Percentiles rank a stretch among this genome's conserved stretches.
Conservation (phyloP, 805 yeast genomes). For the Cyberlindnera americana region DNA sequence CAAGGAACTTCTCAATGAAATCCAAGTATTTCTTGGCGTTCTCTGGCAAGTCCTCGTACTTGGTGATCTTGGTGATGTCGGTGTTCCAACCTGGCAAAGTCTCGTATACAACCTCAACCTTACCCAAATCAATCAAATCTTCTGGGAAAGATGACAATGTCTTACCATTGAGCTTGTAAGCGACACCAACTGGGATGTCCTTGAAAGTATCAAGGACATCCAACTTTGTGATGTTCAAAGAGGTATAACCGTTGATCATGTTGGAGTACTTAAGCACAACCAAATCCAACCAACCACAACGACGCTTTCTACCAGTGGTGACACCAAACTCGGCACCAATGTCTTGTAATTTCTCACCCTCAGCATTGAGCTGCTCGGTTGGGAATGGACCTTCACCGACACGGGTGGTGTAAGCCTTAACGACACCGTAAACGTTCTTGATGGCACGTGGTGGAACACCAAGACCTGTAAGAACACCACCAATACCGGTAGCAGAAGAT, state of each 20-base stretch:
- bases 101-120: slow-evolving; percentile 88
- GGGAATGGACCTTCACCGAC: slow-evolving; percentile 99
- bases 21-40: slow-evolving; percentile 82
- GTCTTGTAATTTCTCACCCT: slow-evolving; percentile 81
- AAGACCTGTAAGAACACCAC: slow-evolving; percentile 96
- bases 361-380: slow-evolving; percentile 86
- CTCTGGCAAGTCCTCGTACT: slow-evolving; percentile 77
- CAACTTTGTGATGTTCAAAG: slow-evolving; percentile 89
- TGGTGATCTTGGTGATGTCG: slow-evolving; percentile 69
- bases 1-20: slow-evolving; percentile 80
- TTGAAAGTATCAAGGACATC: slow-evolving; percentile 90
- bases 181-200: slow-evolving; percentile 84
- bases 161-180: slow-evolving; percentile 78
- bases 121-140: slow-evolving; percentile 75
- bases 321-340: slow-evolving; percentile 98
- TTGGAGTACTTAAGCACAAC: slow-evolving; percentile 92
- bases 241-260: slow-evolving; percentile 91
- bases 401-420: slow-evolving; percentile 97
- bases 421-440: slow-evolving; percentile 87
- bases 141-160: slow-evolving; percentile 83
- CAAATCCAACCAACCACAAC: slow-evolving; percentile 98
- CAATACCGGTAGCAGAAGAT: slow-evolving; percentile 92
- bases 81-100: slow-evolving; percentile 93
- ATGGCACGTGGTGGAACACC: slow-evolving; percentile 92
- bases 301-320: slow-evolving; percentile 97